Percentiles rank a stretch among this genome's conserved stretches.
Evolutionary conservation across 306 rosid species (phyloP).

Genomic region (Coriaria nepalensis): DNA sequence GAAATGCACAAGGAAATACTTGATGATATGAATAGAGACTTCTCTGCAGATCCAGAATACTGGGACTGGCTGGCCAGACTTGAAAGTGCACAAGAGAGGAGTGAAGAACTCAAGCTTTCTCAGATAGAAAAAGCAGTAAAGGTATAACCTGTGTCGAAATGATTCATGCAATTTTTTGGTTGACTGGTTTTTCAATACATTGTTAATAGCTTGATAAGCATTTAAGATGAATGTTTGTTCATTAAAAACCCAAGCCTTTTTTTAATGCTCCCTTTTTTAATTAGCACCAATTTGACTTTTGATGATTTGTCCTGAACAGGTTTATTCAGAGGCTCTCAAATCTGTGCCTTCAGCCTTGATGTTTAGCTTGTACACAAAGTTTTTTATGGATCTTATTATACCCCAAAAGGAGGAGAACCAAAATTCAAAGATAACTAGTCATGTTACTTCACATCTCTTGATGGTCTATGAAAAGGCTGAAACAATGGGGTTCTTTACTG

Average conservation of each 20-base stretch:
- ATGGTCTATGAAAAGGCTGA: constrained; percentile 63
- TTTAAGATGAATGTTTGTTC: neutral
- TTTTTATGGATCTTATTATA: constrained; percentile 33
- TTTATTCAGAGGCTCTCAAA: constrained; percentile 72
- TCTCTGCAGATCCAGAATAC: constrained; percentile 47
- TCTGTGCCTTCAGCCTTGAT: constrained; percentile 38
- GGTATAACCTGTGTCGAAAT: constrained; percentile 27
- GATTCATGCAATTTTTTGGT: neutral
- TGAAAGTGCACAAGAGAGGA: constrained; percentile 20
- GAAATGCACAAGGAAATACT: constrained; percentile 50
- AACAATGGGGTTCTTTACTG: constrained; percentile 41
- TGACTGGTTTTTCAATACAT: constrained; percentile 2
- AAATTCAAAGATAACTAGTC: constrained; percentile 16
- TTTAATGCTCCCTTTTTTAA: constrained; percentile 2
- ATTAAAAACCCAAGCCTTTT: constrained; percentile 1
- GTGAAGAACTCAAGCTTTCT: constrained; percentile 29
- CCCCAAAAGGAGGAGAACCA: constrained; percentile 26
- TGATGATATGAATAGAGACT: constrained; percentile 56
- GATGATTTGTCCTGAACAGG: constrained; percentile 29
- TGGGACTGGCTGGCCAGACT: constrained; percentile 94
- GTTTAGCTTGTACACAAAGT: constrained; percentile 41
- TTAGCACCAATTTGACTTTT: constrained; percentile 10
- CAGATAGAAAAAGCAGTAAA: constrained; percentile 46
- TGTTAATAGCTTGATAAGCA: neutral
- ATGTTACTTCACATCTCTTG: constrained; percentile 32